Conservation (phyloP, 768 basidiomycete species). For the Mycena floridula region DNA sequence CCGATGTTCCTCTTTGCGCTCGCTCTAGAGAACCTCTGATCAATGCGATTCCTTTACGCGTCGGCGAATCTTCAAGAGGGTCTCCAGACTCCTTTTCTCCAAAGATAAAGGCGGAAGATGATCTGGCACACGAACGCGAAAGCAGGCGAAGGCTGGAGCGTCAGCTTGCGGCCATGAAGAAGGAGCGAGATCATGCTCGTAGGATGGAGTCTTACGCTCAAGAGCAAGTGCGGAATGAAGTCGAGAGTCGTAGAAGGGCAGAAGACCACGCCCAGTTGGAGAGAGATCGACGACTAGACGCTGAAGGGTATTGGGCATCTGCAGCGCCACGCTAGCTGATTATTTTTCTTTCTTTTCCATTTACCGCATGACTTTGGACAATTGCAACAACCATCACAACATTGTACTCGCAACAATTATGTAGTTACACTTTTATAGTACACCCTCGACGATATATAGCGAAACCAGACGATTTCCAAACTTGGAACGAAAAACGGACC, state of each 20-base stretch:
- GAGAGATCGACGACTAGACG: slow-evolving; percentile 14
- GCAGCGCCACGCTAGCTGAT: too few species aligned
- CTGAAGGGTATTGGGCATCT: slow-evolving; percentile 6
- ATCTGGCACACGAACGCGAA: slow-evolving; percentile 25
- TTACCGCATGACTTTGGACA: too few species aligned
- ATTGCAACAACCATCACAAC: too few species aligned
- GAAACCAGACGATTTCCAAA: too few species aligned
- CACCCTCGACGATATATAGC: too few species aligned
- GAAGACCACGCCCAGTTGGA: slow-evolving; percentile 47
- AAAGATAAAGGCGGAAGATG: slow-evolving; percentile 43
- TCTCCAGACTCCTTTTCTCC: not conserved
- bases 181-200: slow-evolving; percentile 24
- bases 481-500: too few species aligned
- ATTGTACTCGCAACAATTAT: too few species aligned
- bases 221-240: slow-evolving; percentile 28
- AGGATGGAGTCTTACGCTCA: slow-evolving; percentile 23
- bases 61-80: not conserved
- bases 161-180: slow-evolving; percentile 24
- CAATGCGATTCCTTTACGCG: not conserved
- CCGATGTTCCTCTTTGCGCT: not conserved
- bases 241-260: slow-evolving; percentile 61
- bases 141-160: slow-evolving; percentile 30
- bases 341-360: too few species aligned
- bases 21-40: not conserved
- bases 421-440: too few species aligned